phyloP scores from a whole-genome alignment of 2,329 filamentous ascomycete species.

The Gaeumannomyces sp. region DNA sequence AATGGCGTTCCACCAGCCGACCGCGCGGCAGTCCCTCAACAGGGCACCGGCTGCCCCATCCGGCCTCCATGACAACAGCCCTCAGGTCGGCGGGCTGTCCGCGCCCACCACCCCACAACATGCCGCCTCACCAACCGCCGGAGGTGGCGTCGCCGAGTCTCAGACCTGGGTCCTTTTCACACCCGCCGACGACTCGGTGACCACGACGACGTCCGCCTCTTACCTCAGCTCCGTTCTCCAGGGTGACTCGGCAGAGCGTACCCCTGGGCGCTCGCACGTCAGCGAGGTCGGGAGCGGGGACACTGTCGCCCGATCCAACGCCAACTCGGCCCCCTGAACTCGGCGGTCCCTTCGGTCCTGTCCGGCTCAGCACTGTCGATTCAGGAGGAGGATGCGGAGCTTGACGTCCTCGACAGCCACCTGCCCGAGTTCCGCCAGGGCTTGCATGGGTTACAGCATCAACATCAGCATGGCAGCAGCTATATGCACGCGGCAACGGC shows the following conservation, averaged over 20 bases:
- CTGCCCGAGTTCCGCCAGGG: conserved; percentile 70
- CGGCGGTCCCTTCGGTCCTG: conserved; percentile 29
- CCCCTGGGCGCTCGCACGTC: conserved; percentile 63
- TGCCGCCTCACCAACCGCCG: neutral
- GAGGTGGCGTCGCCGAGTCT: conserved; percentile 55
- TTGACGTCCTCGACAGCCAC: conserved; percentile 91
- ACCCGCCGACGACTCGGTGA: conserved; percentile 54
- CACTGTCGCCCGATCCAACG: conserved; percentile 57
- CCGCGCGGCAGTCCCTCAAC: conserved; percentile 39
- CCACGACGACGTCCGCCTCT: conserved; percentile 61
- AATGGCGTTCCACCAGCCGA: conserved; percentile 20
- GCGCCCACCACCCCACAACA: conserved; percentile 11
- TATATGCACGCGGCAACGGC: conserved; percentile 17
- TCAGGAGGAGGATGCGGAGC: conserved; percentile 65
- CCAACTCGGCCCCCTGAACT: conserved; percentile 31
- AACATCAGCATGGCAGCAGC: conserved; percentile 14
- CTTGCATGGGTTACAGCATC: conserved; percentile 10
- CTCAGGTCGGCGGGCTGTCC: neutral
- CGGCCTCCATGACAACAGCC: neutral
- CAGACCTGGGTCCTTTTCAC: conserved; percentile 98
- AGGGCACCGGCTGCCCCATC: conserved; percentile 22
- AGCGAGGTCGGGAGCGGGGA: conserved; percentile 80
- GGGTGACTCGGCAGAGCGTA: conserved; percentile 50
- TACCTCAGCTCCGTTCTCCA: conserved; percentile 58
- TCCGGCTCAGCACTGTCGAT: conserved; percentile 16